Percentiles rank a stretch among this genome's conserved stretches.
These are phyloP conservation scores for Vigna nakashimae DNA, from an alignment of 306 rosid species.

Conservation along the genomic window DNA sequence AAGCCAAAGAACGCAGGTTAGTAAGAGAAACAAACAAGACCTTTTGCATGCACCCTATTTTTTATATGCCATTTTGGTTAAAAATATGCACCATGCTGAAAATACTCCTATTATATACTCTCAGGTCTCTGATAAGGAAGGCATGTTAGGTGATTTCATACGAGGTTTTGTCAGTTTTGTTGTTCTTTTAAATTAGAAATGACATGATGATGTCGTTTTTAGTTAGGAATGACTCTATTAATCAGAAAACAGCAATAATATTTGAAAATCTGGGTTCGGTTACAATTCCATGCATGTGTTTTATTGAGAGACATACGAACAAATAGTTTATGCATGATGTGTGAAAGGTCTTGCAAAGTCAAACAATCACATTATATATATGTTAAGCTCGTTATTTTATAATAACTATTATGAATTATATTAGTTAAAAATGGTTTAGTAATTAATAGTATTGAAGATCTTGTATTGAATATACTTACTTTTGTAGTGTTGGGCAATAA, in stretches of 20 bases:
- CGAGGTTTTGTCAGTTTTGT: neutral
- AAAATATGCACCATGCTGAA: neutral
- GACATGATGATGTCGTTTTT: no score
- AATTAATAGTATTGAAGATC: no score
- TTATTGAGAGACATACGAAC: neutral
- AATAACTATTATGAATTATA: neutral
- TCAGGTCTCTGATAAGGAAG: neutral
- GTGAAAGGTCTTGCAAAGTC: no score
- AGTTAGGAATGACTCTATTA: neutral
- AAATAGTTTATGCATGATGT: neutral
- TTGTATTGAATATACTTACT: constrained; percentile 55
- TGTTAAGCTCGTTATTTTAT: neutral
- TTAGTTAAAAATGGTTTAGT: no score
- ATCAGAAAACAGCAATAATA: neutral
- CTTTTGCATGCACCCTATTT: constrained; percentile 38
- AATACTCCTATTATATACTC: no score
- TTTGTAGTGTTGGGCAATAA: constrained; percentile 88
- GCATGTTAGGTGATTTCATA: constrained; percentile 33
- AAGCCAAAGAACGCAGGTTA: neutral
- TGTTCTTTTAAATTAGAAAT: neutral
- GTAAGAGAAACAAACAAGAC: constrained; percentile 1
- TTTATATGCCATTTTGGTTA: constrained; percentile 38
- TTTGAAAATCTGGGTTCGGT: constrained; percentile 8
- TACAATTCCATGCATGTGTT: neutral
- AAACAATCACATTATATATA: no score